phyloP scores from a whole-genome alignment of 2,329 filamentous ascomycete species.

The Fusarium cicatricum region DNA sequence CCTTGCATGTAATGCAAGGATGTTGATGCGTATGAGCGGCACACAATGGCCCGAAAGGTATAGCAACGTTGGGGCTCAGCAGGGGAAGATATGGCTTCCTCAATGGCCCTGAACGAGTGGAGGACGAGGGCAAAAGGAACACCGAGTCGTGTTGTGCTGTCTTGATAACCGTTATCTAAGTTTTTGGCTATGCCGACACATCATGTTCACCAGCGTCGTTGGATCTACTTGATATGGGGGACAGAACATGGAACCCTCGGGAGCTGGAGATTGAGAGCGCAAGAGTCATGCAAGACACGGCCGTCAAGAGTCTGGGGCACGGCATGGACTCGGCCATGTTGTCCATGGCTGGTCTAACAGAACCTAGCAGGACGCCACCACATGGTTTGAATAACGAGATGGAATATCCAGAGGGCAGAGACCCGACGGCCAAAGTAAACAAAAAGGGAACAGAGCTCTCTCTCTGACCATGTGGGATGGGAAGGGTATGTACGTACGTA shows the following conservation, averaged over 20 bases:
- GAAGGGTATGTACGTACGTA: too few relatives aligned
- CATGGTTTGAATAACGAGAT: conserved; percentile 12
- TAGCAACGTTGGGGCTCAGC: conserved; percentile 28
- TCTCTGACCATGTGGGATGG: conserved; percentile 28
- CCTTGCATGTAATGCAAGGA: too few relatives aligned
- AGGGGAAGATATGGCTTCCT: conserved; percentile 11
- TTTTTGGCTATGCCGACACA: too few relatives aligned
- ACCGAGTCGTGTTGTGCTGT: too few relatives aligned
- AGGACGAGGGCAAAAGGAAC: neutral
- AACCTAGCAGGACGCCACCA: conserved; percentile 35
- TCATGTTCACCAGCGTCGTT: too few relatives aligned
- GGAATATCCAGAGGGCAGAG: conserved; percentile 6
- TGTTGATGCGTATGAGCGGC: conserved; percentile 17
- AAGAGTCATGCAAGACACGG: conserved; percentile 33
- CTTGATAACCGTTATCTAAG: too few relatives aligned
- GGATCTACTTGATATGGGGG: neutral
- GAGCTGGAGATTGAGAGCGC: conserved; percentile 6
- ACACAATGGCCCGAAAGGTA: conserved; percentile 13
- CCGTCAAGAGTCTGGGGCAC: conserved; percentile 25
- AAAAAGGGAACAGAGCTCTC: neutral
- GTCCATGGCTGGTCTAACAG: conserved; percentile 35
- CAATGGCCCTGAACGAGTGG: conserved; percentile 24
- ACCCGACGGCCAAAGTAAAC: neutral
- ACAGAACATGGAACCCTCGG: neutral
- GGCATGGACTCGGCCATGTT: conserved; percentile 25